These are phyloP conservation scores for Irpex lacteus DNA, from an alignment of 1,284 basidiomycete species.

Conservation along the genomic window DNA sequence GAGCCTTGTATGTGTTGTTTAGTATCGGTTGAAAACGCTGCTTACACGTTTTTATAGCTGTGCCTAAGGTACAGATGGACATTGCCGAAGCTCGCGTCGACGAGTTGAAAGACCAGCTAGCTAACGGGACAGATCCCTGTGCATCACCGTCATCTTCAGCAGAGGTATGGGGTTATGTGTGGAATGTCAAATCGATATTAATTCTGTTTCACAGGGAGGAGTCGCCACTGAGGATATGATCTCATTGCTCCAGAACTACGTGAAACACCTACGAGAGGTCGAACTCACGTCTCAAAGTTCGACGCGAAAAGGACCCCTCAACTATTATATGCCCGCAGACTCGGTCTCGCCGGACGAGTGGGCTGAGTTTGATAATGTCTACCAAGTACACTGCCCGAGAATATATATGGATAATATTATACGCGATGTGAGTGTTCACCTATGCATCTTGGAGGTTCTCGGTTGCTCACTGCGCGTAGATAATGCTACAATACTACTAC, in stretches of 20 bases:
- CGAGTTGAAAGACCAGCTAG: slow-evolving; percentile 35
- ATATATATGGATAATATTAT: slow-evolving; percentile 80
- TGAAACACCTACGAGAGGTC: slow-evolving; percentile 48
- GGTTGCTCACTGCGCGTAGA: slow-evolving; percentile 36
- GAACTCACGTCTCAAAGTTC: slow-evolving; percentile 38
- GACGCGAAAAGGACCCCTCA: slow-evolving; percentile 34
- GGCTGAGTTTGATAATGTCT: slow-evolving; percentile 86
- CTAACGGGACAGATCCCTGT: slow-evolving; percentile 20
- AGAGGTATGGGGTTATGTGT: background rate
- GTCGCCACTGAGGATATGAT: slow-evolving; percentile 48
- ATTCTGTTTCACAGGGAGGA: slow-evolving; percentile 2
- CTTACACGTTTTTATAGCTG: slow-evolving; percentile 37
- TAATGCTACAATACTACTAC: slow-evolving; percentile 90
- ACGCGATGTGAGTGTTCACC: slow-evolving; percentile 30
- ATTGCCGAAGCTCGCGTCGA: slow-evolving; percentile 59
- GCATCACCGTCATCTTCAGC: slow-evolving; percentile 5
- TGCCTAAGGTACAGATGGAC: slow-evolving; percentile 67
- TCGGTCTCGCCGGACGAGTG: slow-evolving; percentile 69
- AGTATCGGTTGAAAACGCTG: background rate
- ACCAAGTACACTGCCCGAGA: slow-evolving; percentile 87
- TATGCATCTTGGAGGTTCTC: background rate
- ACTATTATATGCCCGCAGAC: slow-evolving; percentile 66
- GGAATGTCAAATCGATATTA: background rate
- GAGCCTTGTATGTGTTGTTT: slow-evolving; percentile 58
- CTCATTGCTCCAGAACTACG: slow-evolving; percentile 58